phyloP scores from a whole-genome alignment of 257 asterid species.

The Cordia subcordata region DNA sequence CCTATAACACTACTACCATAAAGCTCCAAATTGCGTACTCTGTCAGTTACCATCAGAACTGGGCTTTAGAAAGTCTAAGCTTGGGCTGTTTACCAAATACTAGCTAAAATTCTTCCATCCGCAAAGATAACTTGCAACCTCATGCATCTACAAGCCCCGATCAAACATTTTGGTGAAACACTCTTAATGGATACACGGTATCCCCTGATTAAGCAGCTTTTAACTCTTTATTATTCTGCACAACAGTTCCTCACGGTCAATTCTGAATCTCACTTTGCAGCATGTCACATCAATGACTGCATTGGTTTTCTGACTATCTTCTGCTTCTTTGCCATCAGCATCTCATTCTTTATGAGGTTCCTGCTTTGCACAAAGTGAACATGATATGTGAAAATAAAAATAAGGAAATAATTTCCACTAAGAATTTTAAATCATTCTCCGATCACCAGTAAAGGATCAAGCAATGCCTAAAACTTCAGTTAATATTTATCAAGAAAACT shows the following conservation, averaged over 20 bases:
- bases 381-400: not conserved
- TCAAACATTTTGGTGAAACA: not conserved
- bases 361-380: slow-evolving; percentile 18
- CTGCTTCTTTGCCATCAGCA: slow-evolving; percentile 15
- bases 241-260: not conserved
- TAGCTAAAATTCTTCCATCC: not conserved
- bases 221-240: too few species aligned
- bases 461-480: not conserved
- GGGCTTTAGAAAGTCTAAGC: too few species aligned
- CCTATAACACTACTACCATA: too few species aligned
- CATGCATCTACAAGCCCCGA: not conserved
- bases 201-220: not conserved
- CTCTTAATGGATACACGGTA: not conserved
- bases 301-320: slow-evolving; percentile 2
- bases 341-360: slow-evolving; percentile 14
- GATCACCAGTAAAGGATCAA: not conserved
- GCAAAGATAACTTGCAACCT: not conserved
- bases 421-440: not conserved
- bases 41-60: too few species aligned
- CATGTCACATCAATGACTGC: slow-evolving; percentile 9
- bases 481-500: too few species aligned
- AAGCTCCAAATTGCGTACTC: too few species aligned
- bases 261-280: not conserved
- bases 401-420: too few species aligned
- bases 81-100: too few species aligned